A percentile compares a stretch with the other conserved stretches of the same genome.
Evolutionary conservation across 306 rosid species (phyloP).

Genomic region (Benincasa hispida): DNA sequence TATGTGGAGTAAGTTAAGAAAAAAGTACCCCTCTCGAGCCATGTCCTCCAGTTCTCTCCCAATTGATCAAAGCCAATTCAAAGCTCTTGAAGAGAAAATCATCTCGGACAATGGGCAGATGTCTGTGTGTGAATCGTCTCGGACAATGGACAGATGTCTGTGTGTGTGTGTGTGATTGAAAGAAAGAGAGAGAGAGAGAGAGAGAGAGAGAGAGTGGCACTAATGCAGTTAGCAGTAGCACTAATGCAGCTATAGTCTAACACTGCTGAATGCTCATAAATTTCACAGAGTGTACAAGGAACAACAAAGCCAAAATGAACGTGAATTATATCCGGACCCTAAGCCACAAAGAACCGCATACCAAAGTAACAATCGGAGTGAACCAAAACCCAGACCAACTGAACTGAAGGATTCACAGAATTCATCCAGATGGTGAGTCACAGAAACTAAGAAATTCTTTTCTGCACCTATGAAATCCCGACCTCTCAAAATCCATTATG

Average conservation of each 20-base stretch:
- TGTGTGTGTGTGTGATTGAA: neutral
- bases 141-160: neutral
- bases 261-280: neutral
- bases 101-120: neutral
- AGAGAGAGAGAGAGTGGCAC: neutral
- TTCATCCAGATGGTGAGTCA: conserved; percentile 25
- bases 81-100: neutral
- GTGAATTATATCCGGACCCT: neutral
- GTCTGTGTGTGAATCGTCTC: neutral
- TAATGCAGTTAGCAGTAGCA: neutral
- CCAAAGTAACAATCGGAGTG: conserved; percentile 9
- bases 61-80: neutral
- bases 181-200: neutral
- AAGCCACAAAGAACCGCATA: conserved; percentile 4
- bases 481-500: conserved; percentile 39
- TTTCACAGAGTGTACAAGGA: neutral
- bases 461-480: conserved; percentile 26
- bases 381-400: conserved; percentile 21
- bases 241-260: neutral
- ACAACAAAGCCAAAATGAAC: neutral
- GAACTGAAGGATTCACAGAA: conserved; percentile 2
- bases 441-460: conserved; percentile 29
- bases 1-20: neutral
- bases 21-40: neutral
- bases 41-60: neutral